A percentile compares a stretch with the other conserved stretches of the same genome.
phyloP scores from a whole-genome alignment of 1,139 yeast genomes.

The Entelexis paramagnoliae region DNA sequence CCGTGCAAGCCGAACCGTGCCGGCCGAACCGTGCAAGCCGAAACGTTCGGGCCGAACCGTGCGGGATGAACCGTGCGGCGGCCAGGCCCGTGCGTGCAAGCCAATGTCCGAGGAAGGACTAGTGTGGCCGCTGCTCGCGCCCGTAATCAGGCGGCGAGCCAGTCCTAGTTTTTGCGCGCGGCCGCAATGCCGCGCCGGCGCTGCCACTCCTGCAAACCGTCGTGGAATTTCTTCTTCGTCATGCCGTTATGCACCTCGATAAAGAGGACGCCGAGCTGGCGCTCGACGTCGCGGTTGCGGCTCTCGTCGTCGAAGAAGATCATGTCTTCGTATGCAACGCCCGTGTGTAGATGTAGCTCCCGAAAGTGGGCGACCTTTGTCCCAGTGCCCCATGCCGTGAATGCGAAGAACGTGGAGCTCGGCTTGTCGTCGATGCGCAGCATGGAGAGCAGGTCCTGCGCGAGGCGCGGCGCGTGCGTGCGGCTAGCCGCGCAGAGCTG shows the following conservation, averaged over 20 bases:
- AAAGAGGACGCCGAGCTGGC: constrained; percentile 48
- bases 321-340: constrained; percentile 43
- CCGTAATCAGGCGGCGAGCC: no score
- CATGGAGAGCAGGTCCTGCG: constrained; percentile 43
- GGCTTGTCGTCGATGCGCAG: constrained; percentile 43
- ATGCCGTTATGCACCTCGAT: constrained; percentile 46
- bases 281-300: constrained; percentile 55
- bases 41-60: no score
- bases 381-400: constrained; percentile 57
- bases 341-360: constrained; percentile 39
- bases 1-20: no score
- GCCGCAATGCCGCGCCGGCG: neutral
- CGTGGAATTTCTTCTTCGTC: constrained; percentile 40
- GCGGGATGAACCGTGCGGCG: no score
- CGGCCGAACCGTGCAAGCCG: no score
- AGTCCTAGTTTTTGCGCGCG: neutral
- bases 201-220: constrained; percentile 39
- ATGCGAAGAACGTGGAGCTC: constrained; percentile 41
- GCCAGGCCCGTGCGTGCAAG: no score
- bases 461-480: constrained; percentile 55
- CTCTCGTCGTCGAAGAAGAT: constrained; percentile 60
- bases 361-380: constrained; percentile 52
- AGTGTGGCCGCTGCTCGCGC: no score
- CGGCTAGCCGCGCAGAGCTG: constrained; percentile 51
- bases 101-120: no score